phyloP scores from a whole-genome alignment of 768 basidiomycete genomes.

The Lentinula boryana region DNA sequence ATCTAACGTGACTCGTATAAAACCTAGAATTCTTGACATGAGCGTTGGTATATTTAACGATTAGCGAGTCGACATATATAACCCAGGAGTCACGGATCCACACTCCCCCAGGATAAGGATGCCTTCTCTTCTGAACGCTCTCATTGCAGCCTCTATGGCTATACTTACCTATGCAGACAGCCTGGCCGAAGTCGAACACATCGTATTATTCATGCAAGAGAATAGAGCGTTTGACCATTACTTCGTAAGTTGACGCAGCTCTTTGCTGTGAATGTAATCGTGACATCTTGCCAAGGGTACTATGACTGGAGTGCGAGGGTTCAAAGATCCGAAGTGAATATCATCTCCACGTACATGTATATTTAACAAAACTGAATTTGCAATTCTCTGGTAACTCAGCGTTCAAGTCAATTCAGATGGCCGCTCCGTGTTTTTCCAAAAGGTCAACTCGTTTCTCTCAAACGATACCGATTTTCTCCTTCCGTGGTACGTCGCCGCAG shows the following conservation, averaged over 20 bases:
- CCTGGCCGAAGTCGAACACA: conserved; percentile 6
- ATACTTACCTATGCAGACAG: conserved; percentile 1
- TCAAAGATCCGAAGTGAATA: conserved; percentile 7
- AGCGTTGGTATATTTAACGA: background rate
- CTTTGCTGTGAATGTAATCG: background rate
- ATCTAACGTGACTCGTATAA: background rate
- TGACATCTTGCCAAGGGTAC: background rate
- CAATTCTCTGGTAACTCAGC: background rate
- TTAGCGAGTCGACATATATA: background rate
- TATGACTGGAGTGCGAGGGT: conserved; percentile 7
- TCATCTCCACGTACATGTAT: too few relatives aligned
- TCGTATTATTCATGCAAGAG: conserved; percentile 8
- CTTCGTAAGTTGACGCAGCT: background rate
- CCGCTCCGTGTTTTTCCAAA: conserved; percentile 5
- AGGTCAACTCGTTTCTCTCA: conserved; percentile 1
- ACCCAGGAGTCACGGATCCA: background rate
- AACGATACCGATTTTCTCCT: conserved; percentile 7
- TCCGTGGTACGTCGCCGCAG: conserved; percentile 2
- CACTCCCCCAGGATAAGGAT: background rate
- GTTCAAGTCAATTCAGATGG: conserved; percentile 5
- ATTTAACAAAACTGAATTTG: background rate
- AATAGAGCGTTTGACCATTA: conserved; percentile 9
- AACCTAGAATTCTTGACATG: background rate
- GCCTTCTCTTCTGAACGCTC: background rate
- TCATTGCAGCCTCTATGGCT: background rate